Base-by-base conservation (phyloP, 2,329 filamentous ascomycete genomes). In the Myotisia sp. region DNA sequence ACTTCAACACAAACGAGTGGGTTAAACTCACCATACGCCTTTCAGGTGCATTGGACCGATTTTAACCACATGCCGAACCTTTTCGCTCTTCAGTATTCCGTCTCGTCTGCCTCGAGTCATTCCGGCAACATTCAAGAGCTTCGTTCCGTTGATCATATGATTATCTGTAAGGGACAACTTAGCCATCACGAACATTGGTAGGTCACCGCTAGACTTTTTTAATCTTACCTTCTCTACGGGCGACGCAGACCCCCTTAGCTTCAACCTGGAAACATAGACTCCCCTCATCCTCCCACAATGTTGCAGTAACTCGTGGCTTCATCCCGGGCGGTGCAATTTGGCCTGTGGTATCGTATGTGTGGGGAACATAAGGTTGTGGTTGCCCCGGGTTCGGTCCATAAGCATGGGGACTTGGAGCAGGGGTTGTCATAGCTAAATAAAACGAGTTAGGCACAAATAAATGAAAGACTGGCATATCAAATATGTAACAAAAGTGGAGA, bases 1-100 rank as follows among this genome's bases (percentile, higher is more conserved):
- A 19, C 5, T 16, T n/a, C 4, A 20, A n/a, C 6, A 36, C 10
- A 12, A 13, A 5, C 14, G 22, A 12, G 26, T 29, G 13, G 8
- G 10, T 4, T 6, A 28, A 32, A 37, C 79, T 64, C 69, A 92
- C 85, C 86, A 93, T 45, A 93, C 86, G 51, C 90, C 90, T 64
- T 98, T 98, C 28, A 98, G 64, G 55, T 95, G 90, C 90, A 98
- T 98, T 3, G 90, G 90, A 0, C 90, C 90, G 55, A 98, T 95
- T 63, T 98, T 98, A 40, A 95, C 90, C 8, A 95, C 90, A 58
- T 94, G 86, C 46, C 90, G 77, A 37, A 86, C 75, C 61, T 95
- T 98, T 60, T 95, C 90, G 55, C 87, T 94, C 64, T 98, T 98
- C 38, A 98, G 62, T 46, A 98, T 95, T 30, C 90, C 90, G 52